A percentile compares a stretch with the other conserved stretches of the same genome.
These are phyloP conservation scores for Tetracentron sinense DNA, from an alignment of 164 flowering plant genomes.

Conservation along the genomic window DNA sequence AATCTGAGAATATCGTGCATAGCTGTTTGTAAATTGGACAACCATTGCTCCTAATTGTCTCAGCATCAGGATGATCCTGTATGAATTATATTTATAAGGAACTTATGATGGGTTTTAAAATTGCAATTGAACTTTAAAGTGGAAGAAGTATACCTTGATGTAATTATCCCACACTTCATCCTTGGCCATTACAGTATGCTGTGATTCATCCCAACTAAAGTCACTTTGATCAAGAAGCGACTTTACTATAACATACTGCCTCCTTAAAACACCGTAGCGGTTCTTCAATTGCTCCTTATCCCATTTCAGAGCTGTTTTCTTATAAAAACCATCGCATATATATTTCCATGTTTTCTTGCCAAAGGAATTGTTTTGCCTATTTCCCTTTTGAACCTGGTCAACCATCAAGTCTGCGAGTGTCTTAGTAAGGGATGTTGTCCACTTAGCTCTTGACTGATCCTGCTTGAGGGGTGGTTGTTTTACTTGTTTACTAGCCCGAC, in stretches of 20 bases:
- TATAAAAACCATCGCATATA: constrained; percentile 40
- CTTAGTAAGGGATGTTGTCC: constrained; percentile 47
- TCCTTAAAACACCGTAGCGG: constrained; percentile 38
- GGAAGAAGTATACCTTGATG: constrained; percentile 29
- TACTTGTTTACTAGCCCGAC: constrained; percentile 25
- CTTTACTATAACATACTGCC: constrained; percentile 31
- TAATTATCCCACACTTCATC: constrained; percentile 48
- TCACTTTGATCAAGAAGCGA: constrained; percentile 34
- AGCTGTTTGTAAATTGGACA: constrained; percentile 46
- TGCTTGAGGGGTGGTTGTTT: constrained; percentile 21
- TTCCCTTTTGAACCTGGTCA: constrained; percentile 45
- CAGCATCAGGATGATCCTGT: constrained; percentile 57
- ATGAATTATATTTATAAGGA: not conserved
- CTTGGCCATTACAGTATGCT: constrained; percentile 26
- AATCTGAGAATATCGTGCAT: constrained; percentile 37
- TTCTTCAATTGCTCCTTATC: constrained; percentile 56
- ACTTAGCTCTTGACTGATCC: constrained; percentile 51
- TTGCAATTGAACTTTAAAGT: not conserved
- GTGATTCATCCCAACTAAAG: constrained; percentile 48
- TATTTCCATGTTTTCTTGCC: constrained; percentile 46
- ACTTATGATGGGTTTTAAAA: not conserved
- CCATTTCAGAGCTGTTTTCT: constrained; percentile 48
- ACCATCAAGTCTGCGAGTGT: constrained; percentile 47
- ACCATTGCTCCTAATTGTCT: constrained; percentile 35
- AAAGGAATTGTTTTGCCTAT: constrained; percentile 38